phyloP scores from a whole-genome alignment of 2,329 filamentous ascomycete genomes.

The Aaosphaeria arxii region DNA sequence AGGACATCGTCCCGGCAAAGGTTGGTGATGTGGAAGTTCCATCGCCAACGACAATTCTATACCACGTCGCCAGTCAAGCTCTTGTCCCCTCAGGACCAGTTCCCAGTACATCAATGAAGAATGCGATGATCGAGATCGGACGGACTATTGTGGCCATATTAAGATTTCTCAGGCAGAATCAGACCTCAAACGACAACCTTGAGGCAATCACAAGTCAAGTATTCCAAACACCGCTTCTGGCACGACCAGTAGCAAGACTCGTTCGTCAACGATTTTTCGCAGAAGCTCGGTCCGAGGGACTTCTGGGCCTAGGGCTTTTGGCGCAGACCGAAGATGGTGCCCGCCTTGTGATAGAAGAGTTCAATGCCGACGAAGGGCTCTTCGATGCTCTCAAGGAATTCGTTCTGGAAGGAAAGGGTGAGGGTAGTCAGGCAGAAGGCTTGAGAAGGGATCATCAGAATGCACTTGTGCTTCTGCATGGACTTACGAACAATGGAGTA shows the following conservation, averaged over 20 bases:
- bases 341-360: constrained; percentile 21
- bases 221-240: constrained; percentile 25
- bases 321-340: constrained; percentile 29
- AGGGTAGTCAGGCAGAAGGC: constrained; percentile 13
- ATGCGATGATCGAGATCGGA: constrained; percentile 33
- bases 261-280: constrained; percentile 34
- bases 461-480: constrained; percentile 33
- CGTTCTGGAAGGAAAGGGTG: constrained; percentile 13
- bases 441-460: constrained; percentile 33
- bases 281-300: constrained; percentile 33
- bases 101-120: constrained; percentile 38
- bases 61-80: constrained; percentile 28
- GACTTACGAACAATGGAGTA: constrained; percentile 31
- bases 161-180: constrained; percentile 15
- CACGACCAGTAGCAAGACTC: constrained; percentile 29
- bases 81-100: constrained; percentile 27
- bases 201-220: constrained; percentile 21
- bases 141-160: constrained; percentile 27
- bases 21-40: constrained; percentile 10
- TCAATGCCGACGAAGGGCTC: constrained; percentile 24
- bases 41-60: constrained; percentile 21
- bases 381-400: constrained; percentile 33
- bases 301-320: constrained; percentile 34
- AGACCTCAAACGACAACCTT: constrained; percentile 16
- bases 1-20: constrained; percentile 5